phyloP scores from a whole-genome alignment of 305 asterid genomes.

The Solanum hybrid region DNA sequence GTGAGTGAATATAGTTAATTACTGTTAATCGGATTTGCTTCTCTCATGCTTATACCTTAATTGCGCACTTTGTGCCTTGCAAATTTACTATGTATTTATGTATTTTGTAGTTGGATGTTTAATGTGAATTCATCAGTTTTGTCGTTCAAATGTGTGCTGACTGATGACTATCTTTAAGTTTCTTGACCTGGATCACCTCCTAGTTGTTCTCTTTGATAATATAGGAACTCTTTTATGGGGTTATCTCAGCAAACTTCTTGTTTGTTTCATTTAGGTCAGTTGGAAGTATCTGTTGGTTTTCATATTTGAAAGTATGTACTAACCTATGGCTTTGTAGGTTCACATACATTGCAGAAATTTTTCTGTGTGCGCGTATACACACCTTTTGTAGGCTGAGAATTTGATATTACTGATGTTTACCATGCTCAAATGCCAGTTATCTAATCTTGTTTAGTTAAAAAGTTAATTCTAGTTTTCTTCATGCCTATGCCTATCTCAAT shows the following conservation, averaged over 20 bases:
- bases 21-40: neutral
- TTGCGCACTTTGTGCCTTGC: neutral
- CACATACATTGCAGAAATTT: neutral
- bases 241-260: neutral
- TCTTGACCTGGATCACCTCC: neutral
- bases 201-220: neutral
- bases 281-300: neutral
- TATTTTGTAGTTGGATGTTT: too few species aligned
- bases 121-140: neutral
- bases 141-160: neutral
- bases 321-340: neutral
- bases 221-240: neutral
- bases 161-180: neutral
- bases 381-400: neutral
- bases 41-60: neutral
- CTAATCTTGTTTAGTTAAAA: conserved; percentile 15
- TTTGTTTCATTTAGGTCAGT: neutral
- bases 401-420: neutral
- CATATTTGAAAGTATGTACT: neutral
- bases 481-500: conserved; percentile 17
- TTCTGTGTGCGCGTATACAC: neutral
- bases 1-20: neutral
- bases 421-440: conserved; percentile 10
- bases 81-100: too few species aligned
- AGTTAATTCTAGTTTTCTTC: conserved; percentile 37